These are phyloP conservation scores for Boletus rubescentipes DNA, from an alignment of 768 basidiomycete species.

Conservation along the genomic window DNA sequence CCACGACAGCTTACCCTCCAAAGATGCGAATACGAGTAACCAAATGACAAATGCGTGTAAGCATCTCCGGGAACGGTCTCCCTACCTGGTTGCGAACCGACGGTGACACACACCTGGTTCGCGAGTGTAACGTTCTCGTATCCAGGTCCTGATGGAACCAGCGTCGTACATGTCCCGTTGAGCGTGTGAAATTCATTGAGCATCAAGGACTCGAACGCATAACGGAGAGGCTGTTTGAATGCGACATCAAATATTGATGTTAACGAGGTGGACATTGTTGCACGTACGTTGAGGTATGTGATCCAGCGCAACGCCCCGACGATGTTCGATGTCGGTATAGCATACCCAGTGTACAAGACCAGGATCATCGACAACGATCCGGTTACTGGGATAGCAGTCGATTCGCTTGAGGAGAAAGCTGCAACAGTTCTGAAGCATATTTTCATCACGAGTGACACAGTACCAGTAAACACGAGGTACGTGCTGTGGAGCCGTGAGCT, in stretches of 20 bases:
- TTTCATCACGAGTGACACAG: conserved; percentile 64
- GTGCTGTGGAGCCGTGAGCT: conserved; percentile 48
- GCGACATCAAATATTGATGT: conserved; percentile 32
- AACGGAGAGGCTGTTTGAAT: conserved; percentile 32
- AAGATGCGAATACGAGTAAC: conserved; percentile 27
- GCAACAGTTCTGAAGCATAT: conserved; percentile 70
- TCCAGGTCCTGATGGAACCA: conserved; percentile 34
- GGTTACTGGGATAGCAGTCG: conserved; percentile 43
- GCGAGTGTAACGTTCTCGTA: conserved; percentile 33
- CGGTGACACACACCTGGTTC: conserved; percentile 44
- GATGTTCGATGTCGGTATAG: conserved; percentile 24
- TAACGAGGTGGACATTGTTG: conserved; percentile 35
- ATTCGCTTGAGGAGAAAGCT: conserved; percentile 50
- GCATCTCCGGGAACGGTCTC: conserved; percentile 40
- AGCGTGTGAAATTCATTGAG: conserved; percentile 49
- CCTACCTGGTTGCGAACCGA: conserved; percentile 41
- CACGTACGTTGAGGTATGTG: conserved; percentile 21
- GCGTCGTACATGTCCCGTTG: conserved; percentile 35
- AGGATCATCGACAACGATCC: conserved; percentile 37
- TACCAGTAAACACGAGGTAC: conserved; percentile 52
- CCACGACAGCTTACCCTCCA: conserved; percentile 37
- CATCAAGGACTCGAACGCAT: conserved; percentile 31
- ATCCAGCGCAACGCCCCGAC: conserved; percentile 18
- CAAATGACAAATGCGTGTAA: conserved; percentile 37
- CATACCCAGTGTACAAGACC: conserved; percentile 45